phyloP scores from a whole-genome alignment of 257 asterid species.

The Capsicum rhomboideum region DNA sequence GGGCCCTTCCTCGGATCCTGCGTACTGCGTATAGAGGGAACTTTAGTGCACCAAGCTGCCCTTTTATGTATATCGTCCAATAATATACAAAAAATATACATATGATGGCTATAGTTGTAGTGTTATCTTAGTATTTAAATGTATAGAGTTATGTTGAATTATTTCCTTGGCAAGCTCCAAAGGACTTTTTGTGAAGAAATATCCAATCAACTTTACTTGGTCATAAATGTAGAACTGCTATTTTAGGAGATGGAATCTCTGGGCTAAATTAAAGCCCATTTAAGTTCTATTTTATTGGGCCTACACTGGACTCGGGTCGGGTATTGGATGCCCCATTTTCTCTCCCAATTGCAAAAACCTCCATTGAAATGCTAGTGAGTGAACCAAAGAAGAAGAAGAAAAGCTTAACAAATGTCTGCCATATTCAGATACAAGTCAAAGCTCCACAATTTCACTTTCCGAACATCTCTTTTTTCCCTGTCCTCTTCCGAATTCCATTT shows the following conservation, averaged over 20 bases:
- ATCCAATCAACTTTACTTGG: not conserved
- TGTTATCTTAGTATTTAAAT: no score
- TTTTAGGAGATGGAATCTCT: not conserved
- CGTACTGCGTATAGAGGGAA: no score
- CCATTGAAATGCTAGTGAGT: not conserved
- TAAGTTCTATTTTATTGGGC: not conserved
- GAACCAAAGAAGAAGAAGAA: not conserved
- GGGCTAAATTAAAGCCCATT: not conserved
- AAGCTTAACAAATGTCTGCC: conserved; percentile 33
- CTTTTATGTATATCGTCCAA: no score
- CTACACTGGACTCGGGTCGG: not conserved
- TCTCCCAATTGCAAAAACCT: not conserved
- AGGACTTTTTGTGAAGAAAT: not conserved
- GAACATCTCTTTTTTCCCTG: conserved; percentile 2
- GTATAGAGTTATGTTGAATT: no score
- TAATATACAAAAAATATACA: no score
- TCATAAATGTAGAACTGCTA: not conserved
- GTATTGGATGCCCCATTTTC: not conserved
- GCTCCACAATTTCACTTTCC: conserved; percentile 29
- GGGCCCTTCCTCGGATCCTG: no score
- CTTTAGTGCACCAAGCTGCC: no score
- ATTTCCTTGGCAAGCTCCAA: no score
- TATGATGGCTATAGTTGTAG: no score
- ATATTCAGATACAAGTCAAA: conserved; percentile 39
- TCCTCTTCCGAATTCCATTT: conserved; percentile 22